Conservation (phyloP, 805 yeast species). For the Starmerella tilneyi region DNA sequence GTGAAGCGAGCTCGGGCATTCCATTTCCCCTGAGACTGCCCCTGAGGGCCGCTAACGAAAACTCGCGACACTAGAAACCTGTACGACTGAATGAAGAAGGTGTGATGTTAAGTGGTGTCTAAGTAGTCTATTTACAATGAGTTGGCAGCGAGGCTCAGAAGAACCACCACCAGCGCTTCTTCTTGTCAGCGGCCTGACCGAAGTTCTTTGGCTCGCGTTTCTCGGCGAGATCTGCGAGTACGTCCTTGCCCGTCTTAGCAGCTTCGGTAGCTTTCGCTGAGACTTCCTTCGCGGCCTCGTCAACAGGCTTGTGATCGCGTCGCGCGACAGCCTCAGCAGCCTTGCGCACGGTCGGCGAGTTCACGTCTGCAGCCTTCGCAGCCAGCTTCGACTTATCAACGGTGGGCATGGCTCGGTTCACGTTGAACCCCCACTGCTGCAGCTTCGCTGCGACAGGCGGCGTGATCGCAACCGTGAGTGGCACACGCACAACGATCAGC, state of each 20-base stretch:
- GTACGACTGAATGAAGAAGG: no score
- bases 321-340: slow-evolving; percentile 10
- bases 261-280: slow-evolving; percentile 1
- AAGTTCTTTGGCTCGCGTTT: slow-evolving; percentile 4
- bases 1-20: no score
- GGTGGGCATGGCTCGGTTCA: slow-evolving; percentile 37
- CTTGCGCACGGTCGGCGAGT: slow-evolving; percentile 12
- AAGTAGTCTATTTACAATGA: slow-evolving; percentile 7
- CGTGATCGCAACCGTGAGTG: slow-evolving; percentile 83
- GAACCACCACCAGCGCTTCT: slow-evolving; percentile 13
- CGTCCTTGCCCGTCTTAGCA: slow-evolving; percentile 2
- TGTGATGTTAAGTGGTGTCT: background rate
- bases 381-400: slow-evolving; percentile 22
- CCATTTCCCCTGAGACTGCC: no score
- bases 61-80: no score
- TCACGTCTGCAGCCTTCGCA: slow-evolving; percentile 5
- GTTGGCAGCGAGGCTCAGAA: no score
- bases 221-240: background rate
- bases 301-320: background rate
- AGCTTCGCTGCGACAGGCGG: slow-evolving; percentile 62
- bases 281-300: slow-evolving; percentile 7
- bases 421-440: slow-evolving; percentile 68
- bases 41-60: no score
- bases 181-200: slow-evolving; percentile 6
- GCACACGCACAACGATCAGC: slow-evolving; percentile 70